A percentile compares a stretch with the other conserved stretches of the same genome.
Conservation (phyloP, 2,329 filamentous ascomycete genomes). For the Pseudopyrenochaeta lycopersici region DNA sequence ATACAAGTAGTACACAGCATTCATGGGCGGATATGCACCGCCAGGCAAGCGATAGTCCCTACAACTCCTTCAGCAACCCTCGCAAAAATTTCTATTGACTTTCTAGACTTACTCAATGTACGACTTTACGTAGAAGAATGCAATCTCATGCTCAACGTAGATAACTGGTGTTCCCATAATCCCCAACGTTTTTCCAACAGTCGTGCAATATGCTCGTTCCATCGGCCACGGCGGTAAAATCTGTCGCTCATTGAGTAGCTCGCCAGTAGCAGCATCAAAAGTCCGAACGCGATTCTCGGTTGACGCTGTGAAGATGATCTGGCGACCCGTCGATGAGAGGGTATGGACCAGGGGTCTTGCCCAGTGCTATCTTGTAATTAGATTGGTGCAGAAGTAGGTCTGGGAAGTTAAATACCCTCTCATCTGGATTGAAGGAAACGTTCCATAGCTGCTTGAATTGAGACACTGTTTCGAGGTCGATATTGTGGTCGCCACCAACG, state of each 20-base stretch:
- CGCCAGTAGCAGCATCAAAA: constrained; percentile 25
- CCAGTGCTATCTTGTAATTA: constrained; percentile 49
- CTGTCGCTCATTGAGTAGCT: constrained; percentile 21
- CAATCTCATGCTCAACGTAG: constrained; percentile 33
- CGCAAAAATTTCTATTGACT: neutral
- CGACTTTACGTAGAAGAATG: constrained; percentile 39
- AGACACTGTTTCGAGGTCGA: constrained; percentile 50
- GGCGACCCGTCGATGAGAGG: constrained; percentile 35
- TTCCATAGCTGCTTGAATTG: constrained; percentile 53
- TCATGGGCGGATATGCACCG: constrained; percentile 42
- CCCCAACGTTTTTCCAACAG: constrained; percentile 21
- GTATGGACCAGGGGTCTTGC: constrained; percentile 59
- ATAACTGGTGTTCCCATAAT: constrained; percentile 32
- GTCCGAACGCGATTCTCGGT: constrained; percentile 29
- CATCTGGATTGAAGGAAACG: constrained; percentile 42
- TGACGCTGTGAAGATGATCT: constrained; percentile 29
- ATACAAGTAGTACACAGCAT: constrained; percentile 53
- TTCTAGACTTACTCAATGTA: constrained; percentile 29
- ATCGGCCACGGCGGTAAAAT: constrained; percentile 24
- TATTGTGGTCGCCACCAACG: constrained; percentile 49
- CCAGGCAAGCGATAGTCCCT: constrained; percentile 34
- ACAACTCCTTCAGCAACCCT: neutral
- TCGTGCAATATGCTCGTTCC: constrained; percentile 16
- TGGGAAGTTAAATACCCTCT: constrained; percentile 28
- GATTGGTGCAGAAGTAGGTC: neutral